A percentile compares a stretch with the other conserved stretches of the same genome.
Conservation (phyloP, 192 early-diverging fungal species). For the Piromyces sp. region DNA sequence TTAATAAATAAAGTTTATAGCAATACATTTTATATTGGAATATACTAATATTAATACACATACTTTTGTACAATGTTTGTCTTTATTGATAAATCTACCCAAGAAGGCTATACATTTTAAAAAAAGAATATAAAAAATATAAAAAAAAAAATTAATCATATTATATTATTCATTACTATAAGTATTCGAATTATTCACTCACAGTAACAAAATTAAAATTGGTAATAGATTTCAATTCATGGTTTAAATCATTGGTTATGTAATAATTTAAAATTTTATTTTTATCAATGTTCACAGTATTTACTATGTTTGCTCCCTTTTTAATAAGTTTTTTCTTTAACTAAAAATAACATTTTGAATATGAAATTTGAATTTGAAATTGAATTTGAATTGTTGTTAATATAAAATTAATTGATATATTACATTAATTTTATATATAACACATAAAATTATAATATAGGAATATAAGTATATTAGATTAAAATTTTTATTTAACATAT, state of each 20-base stretch:
- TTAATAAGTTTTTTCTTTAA: not conserved
- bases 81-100: not conserved
- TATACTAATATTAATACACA: too few species aligned
- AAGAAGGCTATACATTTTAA: not conserved
- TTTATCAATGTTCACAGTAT: not conserved
- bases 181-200: not conserved
- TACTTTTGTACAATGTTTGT: not conserved
- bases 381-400: not conserved
- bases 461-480: not conserved
- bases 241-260: not conserved
- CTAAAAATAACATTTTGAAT: too few species aligned
- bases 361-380: too few species aligned
- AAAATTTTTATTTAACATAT: not conserved
- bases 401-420: too few species aligned
- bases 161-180: too few species aligned
- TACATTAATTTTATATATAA: too few species aligned
- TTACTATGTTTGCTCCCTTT: not conserved
- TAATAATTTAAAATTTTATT: not conserved
- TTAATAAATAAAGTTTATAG: too few species aligned
- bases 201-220: not conserved
- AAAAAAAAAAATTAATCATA: too few species aligned
- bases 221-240: not conserved
- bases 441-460: too few species aligned
- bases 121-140: too few species aligned
- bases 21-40: too few species aligned